These are phyloP conservation scores for Zasmidium angulare DNA, from an alignment of 2,329 filamentous ascomycete species.

Conservation along the genomic window DNA sequence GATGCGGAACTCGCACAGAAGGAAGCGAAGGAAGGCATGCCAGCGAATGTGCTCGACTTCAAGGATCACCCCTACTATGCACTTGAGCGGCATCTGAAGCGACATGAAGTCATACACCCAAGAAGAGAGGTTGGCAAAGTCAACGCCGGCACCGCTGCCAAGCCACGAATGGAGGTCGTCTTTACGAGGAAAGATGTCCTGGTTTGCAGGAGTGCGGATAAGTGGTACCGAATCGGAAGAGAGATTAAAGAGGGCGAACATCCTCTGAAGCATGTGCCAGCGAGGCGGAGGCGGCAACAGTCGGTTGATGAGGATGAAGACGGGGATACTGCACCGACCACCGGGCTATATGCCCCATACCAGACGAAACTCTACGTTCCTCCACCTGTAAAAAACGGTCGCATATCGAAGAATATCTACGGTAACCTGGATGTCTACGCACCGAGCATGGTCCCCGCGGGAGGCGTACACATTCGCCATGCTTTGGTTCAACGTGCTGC, in stretches of 20 bases:
- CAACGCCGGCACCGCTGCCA: conserved; percentile 61
- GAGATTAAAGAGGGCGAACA: conserved; percentile 77
- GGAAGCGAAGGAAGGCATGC: conserved; percentile 67
- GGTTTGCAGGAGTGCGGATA: conserved; percentile 73
- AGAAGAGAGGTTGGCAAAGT: conserved; percentile 75
- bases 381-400: conserved; percentile 71
- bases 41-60: conserved; percentile 41
- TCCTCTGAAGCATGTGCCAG: conserved; percentile 68
- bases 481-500: conserved; percentile 69
- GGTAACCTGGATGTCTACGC: conserved; percentile 65
- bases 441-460: conserved; percentile 62
- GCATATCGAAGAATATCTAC: conserved; percentile 63
- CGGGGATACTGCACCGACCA: conserved; percentile 47
- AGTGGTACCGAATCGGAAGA: conserved; percentile 86
- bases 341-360: conserved; percentile 59
- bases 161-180: conserved; percentile 66
- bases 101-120: conserved; percentile 78
- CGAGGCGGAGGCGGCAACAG: conserved; percentile 25
- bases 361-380: conserved; percentile 72
- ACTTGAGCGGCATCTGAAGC: conserved; percentile 77
- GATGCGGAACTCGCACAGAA: conserved; percentile 70
- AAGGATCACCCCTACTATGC: conserved; percentile 54
- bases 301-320: conserved; percentile 32
- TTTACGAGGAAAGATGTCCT: conserved; percentile 82
- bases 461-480: conserved; percentile 58